Conservation (phyloP, 1,139 yeast species). For the Sugiyamaella grinbergsii region DNA sequence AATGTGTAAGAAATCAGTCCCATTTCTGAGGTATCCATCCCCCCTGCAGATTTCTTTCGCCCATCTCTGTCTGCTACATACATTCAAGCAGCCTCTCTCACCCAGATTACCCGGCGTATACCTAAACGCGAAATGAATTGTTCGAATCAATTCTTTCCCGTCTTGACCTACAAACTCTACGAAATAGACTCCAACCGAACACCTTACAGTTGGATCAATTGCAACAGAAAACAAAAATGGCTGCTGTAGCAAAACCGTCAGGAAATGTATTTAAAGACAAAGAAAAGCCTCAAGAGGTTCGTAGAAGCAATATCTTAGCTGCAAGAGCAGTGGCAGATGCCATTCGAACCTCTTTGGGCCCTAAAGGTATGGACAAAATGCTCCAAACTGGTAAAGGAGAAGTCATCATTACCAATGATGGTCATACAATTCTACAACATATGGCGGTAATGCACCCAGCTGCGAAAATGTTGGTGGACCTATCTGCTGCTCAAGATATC, state of each 20-base stretch:
- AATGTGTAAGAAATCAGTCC: too few species aligned
- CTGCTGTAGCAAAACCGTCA: slow-evolving; percentile 53
- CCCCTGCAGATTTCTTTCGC: not conserved
- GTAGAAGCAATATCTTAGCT: slow-evolving; percentile 88
- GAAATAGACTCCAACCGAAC: too few species aligned
- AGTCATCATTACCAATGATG: slow-evolving; percentile 94
- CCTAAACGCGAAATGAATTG: slow-evolving; percentile 6
- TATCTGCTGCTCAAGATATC: slow-evolving; percentile 95
- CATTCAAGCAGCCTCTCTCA: not conserved
- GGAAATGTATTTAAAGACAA: slow-evolving; percentile 90
- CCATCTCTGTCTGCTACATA: too few species aligned
- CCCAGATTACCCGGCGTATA: slow-evolving; percentile 4
- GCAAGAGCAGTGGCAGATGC: slow-evolving; percentile 99
- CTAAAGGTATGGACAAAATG: slow-evolving; percentile 99
- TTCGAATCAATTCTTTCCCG: slow-evolving; percentile 17
- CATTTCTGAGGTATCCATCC: too few species aligned
- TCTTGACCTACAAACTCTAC: too few species aligned
- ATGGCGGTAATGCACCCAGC: slow-evolving; percentile 97
- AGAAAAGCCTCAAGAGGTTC: slow-evolving; percentile 97
- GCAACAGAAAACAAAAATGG: slow-evolving; percentile 25
- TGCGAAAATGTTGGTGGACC: slow-evolving; percentile 96
- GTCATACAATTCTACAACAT: slow-evolving; percentile 93
- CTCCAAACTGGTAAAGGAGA: slow-evolving; percentile 86
- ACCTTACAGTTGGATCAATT: not conserved
- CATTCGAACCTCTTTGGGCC: slow-evolving; percentile 94